A percentile compares a stretch with the other conserved stretches of the same genome.
These are phyloP conservation scores for Penicillium hordei DNA, from an alignment of 2,329 filamentous ascomycete genomes.

Conservation along the genomic window DNA sequence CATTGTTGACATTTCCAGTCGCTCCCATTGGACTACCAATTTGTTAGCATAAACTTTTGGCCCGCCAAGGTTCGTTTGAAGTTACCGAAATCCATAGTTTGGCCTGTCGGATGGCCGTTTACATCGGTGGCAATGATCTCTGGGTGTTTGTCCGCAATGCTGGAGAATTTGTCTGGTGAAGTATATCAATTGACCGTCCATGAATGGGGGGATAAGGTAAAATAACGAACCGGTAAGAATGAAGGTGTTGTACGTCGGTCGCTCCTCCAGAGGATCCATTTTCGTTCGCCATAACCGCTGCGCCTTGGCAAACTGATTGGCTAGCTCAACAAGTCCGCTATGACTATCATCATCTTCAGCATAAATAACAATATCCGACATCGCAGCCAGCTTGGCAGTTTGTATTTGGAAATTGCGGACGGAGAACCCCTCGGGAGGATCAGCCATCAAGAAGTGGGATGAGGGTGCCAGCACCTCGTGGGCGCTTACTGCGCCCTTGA, in stretches of 20 bases:
- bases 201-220: neutral
- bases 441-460: slow-evolving; percentile 73
- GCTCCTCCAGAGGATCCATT: slow-evolving; percentile 56
- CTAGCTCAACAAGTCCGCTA: slow-evolving; percentile 64
- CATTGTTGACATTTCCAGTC: slow-evolving; percentile 91
- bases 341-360: slow-evolving; percentile 66
- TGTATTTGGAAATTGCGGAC: slow-evolving; percentile 98
- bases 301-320: slow-evolving; percentile 66
- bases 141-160: slow-evolving; percentile 69
- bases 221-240: slow-evolving; percentile 58
- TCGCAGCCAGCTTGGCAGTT: slow-evolving; percentile 77
- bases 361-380: slow-evolving; percentile 92
- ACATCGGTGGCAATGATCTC: slow-evolving; percentile 75
- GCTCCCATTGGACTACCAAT: slow-evolving; percentile 69
- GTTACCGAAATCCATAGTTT: slow-evolving; percentile 78
- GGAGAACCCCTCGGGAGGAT: slow-evolving; percentile 87
- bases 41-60: slow-evolving; percentile 10
- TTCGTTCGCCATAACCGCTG: slow-evolving; percentile 72
- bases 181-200: slow-evolving; percentile 22
- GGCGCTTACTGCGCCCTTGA: slow-evolving; percentile 84
- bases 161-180: slow-evolving; percentile 59
- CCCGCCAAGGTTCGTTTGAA: slow-evolving; percentile 10
- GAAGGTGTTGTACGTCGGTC: slow-evolving; percentile 81
- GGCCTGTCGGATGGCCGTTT: slow-evolving; percentile 68
- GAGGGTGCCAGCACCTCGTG: slow-evolving; percentile 69